phyloP scores from a whole-genome alignment of 2,329 filamentous ascomycete species.

The Cytospora piceae region DNA sequence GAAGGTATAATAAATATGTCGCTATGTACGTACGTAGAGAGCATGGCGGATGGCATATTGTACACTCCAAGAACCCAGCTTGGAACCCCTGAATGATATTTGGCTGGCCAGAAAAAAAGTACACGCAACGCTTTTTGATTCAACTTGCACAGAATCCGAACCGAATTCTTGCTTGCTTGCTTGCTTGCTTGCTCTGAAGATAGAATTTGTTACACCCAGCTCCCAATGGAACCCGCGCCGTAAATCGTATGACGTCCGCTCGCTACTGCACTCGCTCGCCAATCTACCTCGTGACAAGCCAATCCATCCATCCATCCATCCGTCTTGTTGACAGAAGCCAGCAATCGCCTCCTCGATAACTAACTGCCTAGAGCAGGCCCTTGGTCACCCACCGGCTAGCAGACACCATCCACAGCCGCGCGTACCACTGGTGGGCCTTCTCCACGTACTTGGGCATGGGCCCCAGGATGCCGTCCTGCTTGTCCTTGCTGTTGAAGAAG shows the following conservation, averaged over 20 bases:
- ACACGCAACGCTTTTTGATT: neutral
- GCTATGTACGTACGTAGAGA: too few relatives aligned
- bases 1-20: neutral
- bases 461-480: slow-evolving; percentile 40
- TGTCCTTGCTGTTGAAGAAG: slow-evolving; percentile 55
- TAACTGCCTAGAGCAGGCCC: slow-evolving; percentile 13
- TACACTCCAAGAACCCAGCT: neutral
- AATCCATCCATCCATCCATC: neutral
- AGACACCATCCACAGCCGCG: slow-evolving; percentile 45
- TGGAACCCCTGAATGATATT: neutral
- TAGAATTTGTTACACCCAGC: neutral
- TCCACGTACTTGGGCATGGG: slow-evolving; percentile 44
- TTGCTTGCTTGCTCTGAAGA: neutral
- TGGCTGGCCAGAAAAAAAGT: neutral
- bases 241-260: neutral
- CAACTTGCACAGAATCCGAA: neutral
- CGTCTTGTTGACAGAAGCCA: too few relatives aligned
- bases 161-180: neutral
- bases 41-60: neutral
- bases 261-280: neutral
- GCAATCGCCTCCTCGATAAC: too few relatives aligned
- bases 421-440: slow-evolving; percentile 45
- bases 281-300: neutral
- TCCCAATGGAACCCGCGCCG: neutral
- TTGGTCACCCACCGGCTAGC: slow-evolving; percentile 42